Conservation (phyloP, 441 rosid species). For the Daphne laureola region DNA sequence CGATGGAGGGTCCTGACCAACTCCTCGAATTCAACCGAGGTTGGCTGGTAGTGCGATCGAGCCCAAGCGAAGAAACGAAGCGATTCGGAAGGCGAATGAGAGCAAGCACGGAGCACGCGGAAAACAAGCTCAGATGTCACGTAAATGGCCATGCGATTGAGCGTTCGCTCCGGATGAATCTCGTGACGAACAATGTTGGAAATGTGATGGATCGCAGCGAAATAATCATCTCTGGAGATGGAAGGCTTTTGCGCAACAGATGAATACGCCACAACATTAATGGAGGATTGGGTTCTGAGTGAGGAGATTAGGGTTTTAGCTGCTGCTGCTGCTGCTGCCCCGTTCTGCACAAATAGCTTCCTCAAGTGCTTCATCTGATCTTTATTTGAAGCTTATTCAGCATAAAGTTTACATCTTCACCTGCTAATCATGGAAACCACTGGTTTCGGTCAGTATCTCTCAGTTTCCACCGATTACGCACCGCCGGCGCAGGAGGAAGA, state of each 20-base stretch:
- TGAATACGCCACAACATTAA: conserved; percentile 1
- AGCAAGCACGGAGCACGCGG: conserved; percentile 77
- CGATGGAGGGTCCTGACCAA: conserved; percentile 54
- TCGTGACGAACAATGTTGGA: conserved; percentile 78
- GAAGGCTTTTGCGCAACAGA: conserved; percentile 5
- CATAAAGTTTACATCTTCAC: no score
- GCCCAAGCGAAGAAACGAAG: conserved; percentile 93
- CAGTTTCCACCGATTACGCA: no score
- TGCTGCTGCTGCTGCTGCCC: conserved; percentile 1
- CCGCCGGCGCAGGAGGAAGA: no score
- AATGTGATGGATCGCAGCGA: conserved; percentile 67
- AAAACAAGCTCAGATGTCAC: conserved; percentile 65
- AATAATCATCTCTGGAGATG: conserved; percentile 57
- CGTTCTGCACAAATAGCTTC: conserved; percentile 2
- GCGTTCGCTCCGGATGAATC: conserved; percentile 69
- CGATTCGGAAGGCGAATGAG: conserved; percentile 54
- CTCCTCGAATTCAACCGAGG: conserved; percentile 67
- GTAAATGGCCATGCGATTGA: conserved; percentile 50
- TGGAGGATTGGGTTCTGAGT: background rate
- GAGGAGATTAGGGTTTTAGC: background rate
- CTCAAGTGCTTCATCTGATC: conserved; percentile 1
- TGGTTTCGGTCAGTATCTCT: no score
- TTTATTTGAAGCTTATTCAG: background rate
- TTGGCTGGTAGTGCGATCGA: conserved; percentile 50
- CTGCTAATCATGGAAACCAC: no score